Conservation (phyloP, 805 yeast genomes). For the Hanseniaspora vineae region DNA sequence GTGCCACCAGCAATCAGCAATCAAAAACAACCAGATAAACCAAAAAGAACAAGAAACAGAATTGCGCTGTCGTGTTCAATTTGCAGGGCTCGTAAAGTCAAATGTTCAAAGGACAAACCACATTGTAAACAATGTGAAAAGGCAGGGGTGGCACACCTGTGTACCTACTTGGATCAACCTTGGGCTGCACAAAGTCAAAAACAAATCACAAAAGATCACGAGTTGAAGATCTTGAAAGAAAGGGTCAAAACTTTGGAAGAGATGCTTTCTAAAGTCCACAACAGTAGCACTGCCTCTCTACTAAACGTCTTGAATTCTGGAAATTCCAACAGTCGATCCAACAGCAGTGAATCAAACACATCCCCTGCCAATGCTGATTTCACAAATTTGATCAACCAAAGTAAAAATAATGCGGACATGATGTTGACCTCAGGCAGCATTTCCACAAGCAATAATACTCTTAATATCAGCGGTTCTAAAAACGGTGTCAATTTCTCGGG, state of each 20-base stretch:
- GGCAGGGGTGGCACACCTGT: conserved; percentile 45
- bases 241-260: conserved; percentile 41
- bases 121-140: conserved; percentile 44
- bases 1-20: not conserved
- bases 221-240: conserved; percentile 39
- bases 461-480: conserved; percentile 5
- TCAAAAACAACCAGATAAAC: not conserved
- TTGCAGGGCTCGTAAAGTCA: conserved; percentile 38
- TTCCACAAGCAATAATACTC: not conserved
- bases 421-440: no score
- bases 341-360: not conserved
- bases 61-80: conserved; percentile 35
- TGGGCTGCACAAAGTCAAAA: conserved; percentile 43
- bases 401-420: no score
- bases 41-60: conserved; percentile 31
- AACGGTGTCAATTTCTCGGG: not conserved
- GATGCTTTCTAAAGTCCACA: conserved; percentile 25
- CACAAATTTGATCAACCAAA: no score
- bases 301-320: not conserved
- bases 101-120: conserved; percentile 39
- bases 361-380: not conserved
- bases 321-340: not conserved
- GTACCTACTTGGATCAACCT: conserved; percentile 45
- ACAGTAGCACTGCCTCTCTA: conserved; percentile 6
- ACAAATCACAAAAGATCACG: conserved; percentile 33